These are phyloP conservation scores for Neurospora tetrasperma DNA, from an alignment of 495 filamentous ascomycete genomes.

Conservation along the genomic window DNA sequence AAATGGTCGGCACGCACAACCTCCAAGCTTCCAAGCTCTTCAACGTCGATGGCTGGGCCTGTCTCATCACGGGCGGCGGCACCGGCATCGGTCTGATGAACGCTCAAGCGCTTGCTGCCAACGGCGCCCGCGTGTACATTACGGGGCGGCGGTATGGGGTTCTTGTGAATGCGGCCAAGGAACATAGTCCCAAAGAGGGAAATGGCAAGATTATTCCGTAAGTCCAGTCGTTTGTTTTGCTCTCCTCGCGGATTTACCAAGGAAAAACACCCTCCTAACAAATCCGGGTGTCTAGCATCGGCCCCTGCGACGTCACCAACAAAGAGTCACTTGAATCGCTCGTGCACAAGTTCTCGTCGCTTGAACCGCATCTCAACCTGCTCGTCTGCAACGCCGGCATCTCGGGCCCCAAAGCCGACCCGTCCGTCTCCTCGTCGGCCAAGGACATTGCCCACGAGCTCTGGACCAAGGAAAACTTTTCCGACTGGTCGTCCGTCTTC, in stretches of 20 bases:
- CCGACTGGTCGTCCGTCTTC: conserved; percentile 41
- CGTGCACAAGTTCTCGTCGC: conserved; percentile 32
- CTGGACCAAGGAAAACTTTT: conserved; percentile 29
- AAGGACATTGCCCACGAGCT: conserved; percentile 36
- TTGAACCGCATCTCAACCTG: conserved; percentile 43
- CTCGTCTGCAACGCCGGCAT: conserved; percentile 53
- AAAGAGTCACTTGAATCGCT: conserved; percentile 42
- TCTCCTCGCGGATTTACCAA: neutral
- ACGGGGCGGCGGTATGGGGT: conserved; percentile 47
- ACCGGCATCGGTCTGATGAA: conserved; percentile 52
- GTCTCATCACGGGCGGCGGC: conserved; percentile 51
- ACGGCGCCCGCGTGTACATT: conserved; percentile 60
- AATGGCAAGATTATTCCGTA: conserved; percentile 24
- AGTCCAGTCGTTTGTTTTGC: neutral
- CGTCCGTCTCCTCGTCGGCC: conserved; percentile 27
- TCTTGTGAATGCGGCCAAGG: conserved; percentile 38
- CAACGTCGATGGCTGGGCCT: conserved; percentile 44
- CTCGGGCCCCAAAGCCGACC: conserved; percentile 27
- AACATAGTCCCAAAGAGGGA: conserved; percentile 20
- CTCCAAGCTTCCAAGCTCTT: conserved; percentile 36
- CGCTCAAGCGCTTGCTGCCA: conserved; percentile 48
- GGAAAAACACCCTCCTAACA: neutral
- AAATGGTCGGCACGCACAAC: conserved; percentile 22
- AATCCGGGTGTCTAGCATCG: conserved; percentile 8
- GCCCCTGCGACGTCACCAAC: conserved; percentile 50